Conservation (phyloP, 225 moss, liverwort and hornwort genomes). For the Neckera pumila region DNA sequence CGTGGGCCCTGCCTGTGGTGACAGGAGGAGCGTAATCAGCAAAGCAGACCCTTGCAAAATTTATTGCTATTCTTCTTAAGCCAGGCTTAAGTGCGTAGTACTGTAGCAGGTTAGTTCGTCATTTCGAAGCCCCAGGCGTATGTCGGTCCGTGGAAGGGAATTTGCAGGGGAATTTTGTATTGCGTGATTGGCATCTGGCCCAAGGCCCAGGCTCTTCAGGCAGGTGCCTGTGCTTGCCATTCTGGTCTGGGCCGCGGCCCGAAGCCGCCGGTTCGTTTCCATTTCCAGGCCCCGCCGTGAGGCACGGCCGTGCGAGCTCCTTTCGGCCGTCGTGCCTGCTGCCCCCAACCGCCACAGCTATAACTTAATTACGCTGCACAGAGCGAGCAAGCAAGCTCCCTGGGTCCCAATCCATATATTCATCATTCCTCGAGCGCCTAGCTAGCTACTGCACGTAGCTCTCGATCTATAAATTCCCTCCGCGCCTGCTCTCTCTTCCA, state of each 20-base stretch:
- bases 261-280: slow-evolving; percentile 16
- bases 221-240: neutral
- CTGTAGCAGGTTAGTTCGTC: neutral
- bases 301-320: neutral
- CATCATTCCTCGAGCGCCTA: neutral
- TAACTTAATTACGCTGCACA: neutral
- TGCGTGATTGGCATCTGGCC: neutral
- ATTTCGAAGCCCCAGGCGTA: neutral
- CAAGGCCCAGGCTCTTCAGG: neutral
- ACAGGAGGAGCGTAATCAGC: neutral
- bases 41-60: neutral
- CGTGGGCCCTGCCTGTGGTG: neutral
- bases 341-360: neutral
- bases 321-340: slow-evolving; percentile 8
- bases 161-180: neutral
- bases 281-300: neutral
- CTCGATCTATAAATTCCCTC: neutral
- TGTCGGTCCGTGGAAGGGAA: neutral
- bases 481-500: neutral
- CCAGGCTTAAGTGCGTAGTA: no score
- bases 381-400: neutral
- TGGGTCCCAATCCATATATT: neutral
- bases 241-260: neutral
- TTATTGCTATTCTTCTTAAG: no score
- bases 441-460: no score